Conservation (phyloP, 257 asterid genomes). For the Catharanthus roseus region DNA sequence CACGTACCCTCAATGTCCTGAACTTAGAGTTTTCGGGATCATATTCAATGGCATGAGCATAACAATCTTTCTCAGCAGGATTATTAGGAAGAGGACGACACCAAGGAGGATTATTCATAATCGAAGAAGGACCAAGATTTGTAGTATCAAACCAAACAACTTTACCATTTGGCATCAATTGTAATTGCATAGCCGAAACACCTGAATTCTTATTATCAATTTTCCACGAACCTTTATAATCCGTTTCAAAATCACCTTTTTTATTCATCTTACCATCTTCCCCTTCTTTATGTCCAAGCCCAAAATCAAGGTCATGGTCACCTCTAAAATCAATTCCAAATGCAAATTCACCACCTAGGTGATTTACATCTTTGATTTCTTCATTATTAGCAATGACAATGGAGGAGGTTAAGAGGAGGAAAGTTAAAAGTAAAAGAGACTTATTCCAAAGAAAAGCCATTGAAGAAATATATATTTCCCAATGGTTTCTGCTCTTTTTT, state of each 20-base stretch:
- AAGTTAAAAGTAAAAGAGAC: too few relatives aligned
- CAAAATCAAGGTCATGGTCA: too few relatives aligned
- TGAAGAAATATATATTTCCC: too few relatives aligned
- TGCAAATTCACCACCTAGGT: too few relatives aligned
- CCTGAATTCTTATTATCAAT: conserved; percentile 49
- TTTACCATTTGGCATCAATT: conserved; percentile 68
- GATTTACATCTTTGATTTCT: too few relatives aligned
- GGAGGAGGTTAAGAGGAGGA: too few relatives aligned
- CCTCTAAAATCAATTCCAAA: too few relatives aligned
- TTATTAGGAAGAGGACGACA: conserved; percentile 29
- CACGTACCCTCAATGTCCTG: conserved; percentile 62
- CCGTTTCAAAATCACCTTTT: conserved; percentile 6
- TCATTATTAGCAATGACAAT: too few relatives aligned
- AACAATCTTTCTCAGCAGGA: conserved; percentile 44
- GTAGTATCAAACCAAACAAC: conserved; percentile 75
- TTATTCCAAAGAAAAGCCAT: too few relatives aligned
- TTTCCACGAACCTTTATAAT: conserved; percentile 41
- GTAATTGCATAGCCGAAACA: conserved; percentile 82
- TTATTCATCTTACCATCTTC: not conserved
- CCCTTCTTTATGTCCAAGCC: too few relatives aligned
- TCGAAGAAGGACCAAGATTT: conserved; percentile 60
- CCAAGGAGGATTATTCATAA: conserved; percentile 28
- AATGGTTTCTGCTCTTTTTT: too few relatives aligned
- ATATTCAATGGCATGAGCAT: conserved; percentile 67
- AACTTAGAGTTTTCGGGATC: conserved; percentile 47